Evolutionary conservation across 495 filamentous ascomycete genomes (phyloP).

Genomic region (Tuber brumale): DNA sequence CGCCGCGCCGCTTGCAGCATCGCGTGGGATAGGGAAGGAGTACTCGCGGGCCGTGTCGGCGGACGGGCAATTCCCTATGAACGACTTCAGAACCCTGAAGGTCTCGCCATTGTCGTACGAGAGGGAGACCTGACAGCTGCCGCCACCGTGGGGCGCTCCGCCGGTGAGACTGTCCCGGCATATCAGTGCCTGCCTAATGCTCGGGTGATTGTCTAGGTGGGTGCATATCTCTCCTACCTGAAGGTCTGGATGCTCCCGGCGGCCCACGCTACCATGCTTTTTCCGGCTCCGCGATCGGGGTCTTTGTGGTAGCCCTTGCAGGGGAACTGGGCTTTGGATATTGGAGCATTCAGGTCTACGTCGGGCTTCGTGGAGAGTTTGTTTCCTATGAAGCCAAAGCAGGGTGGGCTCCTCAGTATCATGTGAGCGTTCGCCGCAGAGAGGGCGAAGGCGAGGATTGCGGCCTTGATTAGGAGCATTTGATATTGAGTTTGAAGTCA

Average conservation of each 20-base stretch:
- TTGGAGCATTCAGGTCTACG: slow-evolving; percentile 54
- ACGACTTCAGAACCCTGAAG: slow-evolving; percentile 45
- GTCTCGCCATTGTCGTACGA: slow-evolving; percentile 44
- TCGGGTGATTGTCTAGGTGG: not conserved
- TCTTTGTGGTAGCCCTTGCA: slow-evolving; percentile 61
- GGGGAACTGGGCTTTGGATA: slow-evolving; percentile 54
- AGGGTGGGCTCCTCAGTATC: slow-evolving; percentile 52
- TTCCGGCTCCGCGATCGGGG: slow-evolving; percentile 44
- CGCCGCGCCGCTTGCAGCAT: slow-evolving; percentile 53
- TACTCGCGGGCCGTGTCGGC: slow-evolving; percentile 43
- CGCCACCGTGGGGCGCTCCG: slow-evolving; percentile 42
- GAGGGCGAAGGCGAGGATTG: slow-evolving; percentile 39
- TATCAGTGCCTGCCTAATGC: not conserved
- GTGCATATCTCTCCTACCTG: slow-evolving; percentile 37
- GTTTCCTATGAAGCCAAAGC: slow-evolving; percentile 53
- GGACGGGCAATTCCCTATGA: slow-evolving; percentile 45
- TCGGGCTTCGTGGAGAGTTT: slow-evolving; percentile 49
- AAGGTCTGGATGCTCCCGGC: slow-evolving; percentile 56
- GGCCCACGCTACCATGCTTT: slow-evolving; percentile 48
- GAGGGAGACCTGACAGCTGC: slow-evolving; percentile 47
- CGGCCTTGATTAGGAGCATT: not conserved
- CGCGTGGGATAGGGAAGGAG: slow-evolving; percentile 58
- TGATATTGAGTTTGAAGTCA: not conserved
- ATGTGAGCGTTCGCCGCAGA: slow-evolving; percentile 50
- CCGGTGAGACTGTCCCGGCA: slow-evolving; percentile 39